Base-by-base conservation (phyloP, 2,329 filamentous ascomycete genomes). In the Chaetomium olivaceum region DNA sequence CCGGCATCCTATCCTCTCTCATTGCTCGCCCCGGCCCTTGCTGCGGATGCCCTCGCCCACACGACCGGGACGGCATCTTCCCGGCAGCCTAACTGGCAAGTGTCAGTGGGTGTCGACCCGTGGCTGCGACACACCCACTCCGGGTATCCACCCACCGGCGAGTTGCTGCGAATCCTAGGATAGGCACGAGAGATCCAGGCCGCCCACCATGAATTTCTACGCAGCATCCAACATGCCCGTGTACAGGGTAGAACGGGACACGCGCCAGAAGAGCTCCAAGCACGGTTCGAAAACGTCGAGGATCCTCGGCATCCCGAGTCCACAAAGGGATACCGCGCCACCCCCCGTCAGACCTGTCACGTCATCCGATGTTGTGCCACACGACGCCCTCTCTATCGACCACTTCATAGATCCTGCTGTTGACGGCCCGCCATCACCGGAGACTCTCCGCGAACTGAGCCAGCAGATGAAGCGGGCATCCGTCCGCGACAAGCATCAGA, bases 391-490 rank as follows among this genome's bases (percentile, higher is more conserved):
- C 62, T 71, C 69, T 70, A 69, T 76, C 46, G 72, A 77, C 66
- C 81, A 84, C 65, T 78, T 85, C 62, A 76, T 89, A 64, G 85
- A 83, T 65, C 85, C 86, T 58, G 82, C 86, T 67, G 76, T 88
- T 63, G 85, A 89, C 70, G 84, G 84, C 21, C 86, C 86, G 50
- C 85, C 86, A 0, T 89, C 86, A 39, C 85, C 87, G 31, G 83
- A 86, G 71, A 81, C 81, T 67, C 81, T 87, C 70, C 83, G 86
- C 69, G 84, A 84, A 65, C 78, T 87, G 61, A 87, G 80, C 74
- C 83, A 83, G 74, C 83, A 87, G 76, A 82, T 87, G 80, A 86
- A 82, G 74, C 80, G 81, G 72, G 79, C 80, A 27, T 84, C 85
- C 27, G 77, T 80, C 62, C 74, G 76, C 66, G 81, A 82, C 12